These are phyloP conservation scores for Gilbertella persicaria DNA, from an alignment of 371 early-diverging fungal species.

Conservation along the genomic window DNA sequence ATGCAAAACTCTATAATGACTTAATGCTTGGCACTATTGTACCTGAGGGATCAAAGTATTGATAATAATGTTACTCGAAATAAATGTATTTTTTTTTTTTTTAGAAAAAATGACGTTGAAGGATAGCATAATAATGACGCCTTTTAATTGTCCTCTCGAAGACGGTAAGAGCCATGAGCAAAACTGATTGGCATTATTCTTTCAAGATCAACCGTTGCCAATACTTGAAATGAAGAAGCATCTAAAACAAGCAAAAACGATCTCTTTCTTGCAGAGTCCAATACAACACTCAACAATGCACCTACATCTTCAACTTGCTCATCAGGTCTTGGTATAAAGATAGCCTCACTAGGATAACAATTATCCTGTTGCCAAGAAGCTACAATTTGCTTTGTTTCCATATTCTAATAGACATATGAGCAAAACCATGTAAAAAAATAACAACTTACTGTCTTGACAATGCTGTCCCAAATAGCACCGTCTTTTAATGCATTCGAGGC, in stretches of 20 bases:
- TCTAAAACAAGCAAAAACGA: conserved; percentile 76
- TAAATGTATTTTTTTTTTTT: too few relatives aligned
- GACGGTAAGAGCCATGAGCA: conserved; percentile 45
- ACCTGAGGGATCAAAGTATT: too few relatives aligned
- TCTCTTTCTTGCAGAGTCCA: conserved; percentile 60
- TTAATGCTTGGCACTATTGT: too few relatives aligned
- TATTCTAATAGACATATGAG: conserved; percentile 12
- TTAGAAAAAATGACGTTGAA: too few relatives aligned
- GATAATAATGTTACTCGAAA: too few relatives aligned
- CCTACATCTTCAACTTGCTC: conserved; percentile 74
- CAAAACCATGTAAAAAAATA: not conserved
- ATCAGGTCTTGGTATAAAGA: conserved; percentile 66
- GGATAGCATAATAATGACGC: too few relatives aligned
- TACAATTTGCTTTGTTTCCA: conserved; percentile 26
- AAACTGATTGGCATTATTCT: conserved; percentile 66
- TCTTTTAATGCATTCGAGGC: conserved; percentile 37
- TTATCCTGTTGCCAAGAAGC: conserved; percentile 53
- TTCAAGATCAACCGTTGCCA: conserved; percentile 65
- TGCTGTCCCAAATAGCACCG: conserved; percentile 69
- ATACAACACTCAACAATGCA: conserved; percentile 70
- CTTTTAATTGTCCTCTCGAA: conserved; percentile 13
- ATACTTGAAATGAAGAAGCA: conserved; percentile 66
- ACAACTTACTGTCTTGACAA: conserved; percentile 59
- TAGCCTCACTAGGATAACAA: conserved; percentile 77
- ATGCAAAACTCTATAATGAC: too few relatives aligned